A percentile compares a stretch with the other conserved stretches of the same genome.
These are phyloP conservation scores for Wickerhamomyces sp. DNA, from an alignment of 1,139 yeast genomes.

Conservation along the genomic window DNA sequence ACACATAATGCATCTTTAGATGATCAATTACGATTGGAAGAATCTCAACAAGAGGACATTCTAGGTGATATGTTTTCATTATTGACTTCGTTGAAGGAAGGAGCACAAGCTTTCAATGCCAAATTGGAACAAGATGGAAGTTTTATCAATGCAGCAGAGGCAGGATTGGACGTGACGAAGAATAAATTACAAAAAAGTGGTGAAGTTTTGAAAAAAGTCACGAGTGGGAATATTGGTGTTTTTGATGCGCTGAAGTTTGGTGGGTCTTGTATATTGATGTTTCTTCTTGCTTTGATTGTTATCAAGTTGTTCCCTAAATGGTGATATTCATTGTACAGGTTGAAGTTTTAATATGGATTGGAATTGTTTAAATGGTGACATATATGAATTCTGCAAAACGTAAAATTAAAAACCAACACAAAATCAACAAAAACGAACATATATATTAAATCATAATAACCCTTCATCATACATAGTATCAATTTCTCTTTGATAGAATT, in stretches of 20 bases:
- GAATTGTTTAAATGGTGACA: background rate
- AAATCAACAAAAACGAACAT: background rate
- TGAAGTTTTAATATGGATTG: background rate
- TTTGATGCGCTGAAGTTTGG: slow-evolving; percentile 26
- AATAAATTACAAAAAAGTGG: slow-evolving; percentile 30
- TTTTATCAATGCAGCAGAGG: slow-evolving; percentile 34
- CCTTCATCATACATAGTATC: slow-evolving; percentile 42
- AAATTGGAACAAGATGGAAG: slow-evolving; percentile 33
- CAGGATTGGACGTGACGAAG: slow-evolving; percentile 33
- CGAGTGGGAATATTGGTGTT: slow-evolving; percentile 28
- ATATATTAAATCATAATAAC: slow-evolving; percentile 1
- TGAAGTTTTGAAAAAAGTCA: slow-evolving; percentile 25
- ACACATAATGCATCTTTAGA: slow-evolving; percentile 19
- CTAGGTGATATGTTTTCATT: slow-evolving; percentile 32
- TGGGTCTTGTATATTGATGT: slow-evolving; percentile 21
- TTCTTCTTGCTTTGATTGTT: slow-evolving; percentile 28
- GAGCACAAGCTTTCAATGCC: slow-evolving; percentile 34
- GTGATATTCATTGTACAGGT: slow-evolving; percentile 11
- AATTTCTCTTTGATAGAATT: slow-evolving; percentile 34
- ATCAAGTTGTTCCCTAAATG: slow-evolving; percentile 35
- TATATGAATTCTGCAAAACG: too few species aligned
- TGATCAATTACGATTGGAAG: slow-evolving; percentile 31
- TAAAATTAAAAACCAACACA: too few species aligned
- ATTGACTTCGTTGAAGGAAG: slow-evolving; percentile 30
- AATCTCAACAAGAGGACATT: slow-evolving; percentile 30